Evolutionary conservation across 2,329 filamentous ascomycete genomes (phyloP), one percentile per base, ranked within the genome.

Genomic region (Teratosphaeria nubilosa): DNA sequence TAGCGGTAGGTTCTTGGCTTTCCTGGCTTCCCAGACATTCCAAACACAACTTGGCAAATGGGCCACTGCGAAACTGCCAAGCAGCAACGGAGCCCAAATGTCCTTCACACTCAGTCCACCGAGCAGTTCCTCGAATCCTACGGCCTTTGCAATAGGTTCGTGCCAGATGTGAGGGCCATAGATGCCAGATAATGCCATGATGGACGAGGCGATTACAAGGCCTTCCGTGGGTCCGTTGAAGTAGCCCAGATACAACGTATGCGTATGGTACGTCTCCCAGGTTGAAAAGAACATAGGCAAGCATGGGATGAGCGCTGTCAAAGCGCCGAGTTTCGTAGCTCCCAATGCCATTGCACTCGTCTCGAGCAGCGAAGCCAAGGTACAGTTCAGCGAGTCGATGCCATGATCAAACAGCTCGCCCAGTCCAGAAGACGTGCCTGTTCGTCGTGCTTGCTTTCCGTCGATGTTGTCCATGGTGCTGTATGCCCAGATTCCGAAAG

Each of bases 231-330:
- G 94, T 0, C 94, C 94, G 73, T 99, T 99, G 82, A 99, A 88
- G 72, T 92, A 90, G 57, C 94, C 94, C 13, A 99, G 84, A 74
- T 96, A 99, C 5, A 99, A 79, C 0, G 94, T 97, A 73, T 99
- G 94, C 5, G 94, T 96, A 75, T 99, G 94, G 73, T 96, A 99
- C 0, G 94, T 99, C 76, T 99, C 94, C 94, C 94, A 99, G 1
- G 94, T 99, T 2, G 92, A 96, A 77, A 99, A 96, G 80, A 96
- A 99, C 94, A 99, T 99, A 60, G 94, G 90, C 51, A 99, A 78
- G 66, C 91, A 95, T 1, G 94, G 94, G 60, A 92, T 85, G 51
- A 99, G 78, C 1, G 91, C 91, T 0, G 94, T 97, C 72, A 96
- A 95, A 58, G 94, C 87, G 64, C 94, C 94, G 22, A 90, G 84